Percentiles rank a stretch among this genome's conserved stretches.
These are phyloP conservation scores for Penicillium psychrofluorescens DNA, from an alignment of 495 filamentous ascomycete genomes.

Conservation along the genomic window DNA sequence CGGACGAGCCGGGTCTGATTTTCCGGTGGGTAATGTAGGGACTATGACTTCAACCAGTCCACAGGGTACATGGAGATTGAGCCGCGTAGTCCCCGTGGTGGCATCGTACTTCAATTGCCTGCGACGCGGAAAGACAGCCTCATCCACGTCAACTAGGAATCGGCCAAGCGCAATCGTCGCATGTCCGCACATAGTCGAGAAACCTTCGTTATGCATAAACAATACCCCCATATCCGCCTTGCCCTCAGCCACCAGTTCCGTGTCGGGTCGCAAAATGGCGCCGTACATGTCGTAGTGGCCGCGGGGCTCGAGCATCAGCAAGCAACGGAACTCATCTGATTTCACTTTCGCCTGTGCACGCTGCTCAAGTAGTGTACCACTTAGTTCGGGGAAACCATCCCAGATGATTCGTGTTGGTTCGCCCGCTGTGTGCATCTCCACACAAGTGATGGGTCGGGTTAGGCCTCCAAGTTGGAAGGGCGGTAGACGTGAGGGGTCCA, in stretches of 20 bases:
- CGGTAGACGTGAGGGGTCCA: neutral
- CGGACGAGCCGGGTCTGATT: slow-evolving; percentile 12
- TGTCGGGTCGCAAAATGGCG: slow-evolving; percentile 11
- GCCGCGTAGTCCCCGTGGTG: neutral
- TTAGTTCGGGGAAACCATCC: slow-evolving; percentile 7
- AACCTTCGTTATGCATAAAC: slow-evolving; percentile 64
- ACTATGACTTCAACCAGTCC: slow-evolving; percentile 10
- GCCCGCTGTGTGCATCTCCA: slow-evolving; percentile 20
- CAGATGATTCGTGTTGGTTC: slow-evolving; percentile 17
- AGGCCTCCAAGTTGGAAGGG: neutral
- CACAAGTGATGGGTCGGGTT: slow-evolving; percentile 2
- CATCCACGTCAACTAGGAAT: slow-evolving; percentile 14
- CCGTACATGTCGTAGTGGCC: slow-evolving; percentile 21
- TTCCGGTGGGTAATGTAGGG: slow-evolving; percentile 5
- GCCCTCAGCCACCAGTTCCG: slow-evolving; percentile 9
- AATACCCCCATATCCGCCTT: slow-evolving; percentile 9
- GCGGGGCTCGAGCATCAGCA: slow-evolving; percentile 16
- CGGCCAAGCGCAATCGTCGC: slow-evolving; percentile 30
- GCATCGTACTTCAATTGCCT: slow-evolving; percentile 2
- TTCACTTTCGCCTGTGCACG: slow-evolving; percentile 14
- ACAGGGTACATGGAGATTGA: slow-evolving; percentile 13
- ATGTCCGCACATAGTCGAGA: slow-evolving; percentile 65
- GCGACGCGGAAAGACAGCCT: slow-evolving; percentile 7
- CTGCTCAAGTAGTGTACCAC: slow-evolving; percentile 12
- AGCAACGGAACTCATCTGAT: slow-evolving; percentile 10